These are phyloP conservation scores for Rhamnella rubrinervis DNA, from an alignment of 331 rosid genomes.

Conservation along the genomic window DNA sequence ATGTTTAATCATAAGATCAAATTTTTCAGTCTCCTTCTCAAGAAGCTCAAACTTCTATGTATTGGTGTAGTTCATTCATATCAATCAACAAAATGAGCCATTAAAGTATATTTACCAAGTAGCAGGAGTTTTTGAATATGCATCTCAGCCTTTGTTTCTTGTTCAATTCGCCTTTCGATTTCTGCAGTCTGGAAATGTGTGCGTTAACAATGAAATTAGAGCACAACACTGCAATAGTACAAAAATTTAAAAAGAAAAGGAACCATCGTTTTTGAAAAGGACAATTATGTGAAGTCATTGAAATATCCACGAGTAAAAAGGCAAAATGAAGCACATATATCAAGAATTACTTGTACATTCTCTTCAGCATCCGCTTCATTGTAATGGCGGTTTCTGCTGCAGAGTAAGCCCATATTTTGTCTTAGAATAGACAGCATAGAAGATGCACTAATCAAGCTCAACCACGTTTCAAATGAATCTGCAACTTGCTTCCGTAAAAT, in stretches of 20 bases:
- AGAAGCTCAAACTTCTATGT: slow-evolving; percentile 13
- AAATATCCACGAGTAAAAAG: neutral
- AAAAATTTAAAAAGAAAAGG: neutral
- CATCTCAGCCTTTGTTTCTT: slow-evolving; percentile 62
- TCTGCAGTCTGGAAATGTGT: slow-evolving; percentile 51
- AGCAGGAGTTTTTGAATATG: slow-evolving; percentile 89
- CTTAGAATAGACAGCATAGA: slow-evolving; percentile 74
- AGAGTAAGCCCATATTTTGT: slow-evolving; percentile 86
- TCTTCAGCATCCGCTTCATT: slow-evolving; percentile 73
- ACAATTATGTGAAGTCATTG: neutral
- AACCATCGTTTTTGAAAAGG: neutral
- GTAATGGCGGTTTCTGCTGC: slow-evolving; percentile 75
- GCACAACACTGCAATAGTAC: neutral
- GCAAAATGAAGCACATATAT: slow-evolving; percentile 6
- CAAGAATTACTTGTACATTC: slow-evolving; percentile 59
- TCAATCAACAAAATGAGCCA: slow-evolving; percentile 1
- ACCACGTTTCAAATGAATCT: slow-evolving; percentile 30
- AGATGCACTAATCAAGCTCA: slow-evolving; percentile 58
- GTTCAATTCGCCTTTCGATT: slow-evolving; percentile 65
- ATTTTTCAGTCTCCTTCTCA: neutral
- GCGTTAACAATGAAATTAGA: slow-evolving; percentile 4
- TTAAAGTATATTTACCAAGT: slow-evolving; percentile 56
- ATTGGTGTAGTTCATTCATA: slow-evolving; percentile 10
- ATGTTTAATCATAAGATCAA: slow-evolving; percentile 1
- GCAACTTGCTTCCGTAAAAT: slow-evolving; percentile 42